These are phyloP conservation scores for Huiozyma sinensis DNA, from an alignment of 805 yeast species.

Conservation along the genomic window DNA sequence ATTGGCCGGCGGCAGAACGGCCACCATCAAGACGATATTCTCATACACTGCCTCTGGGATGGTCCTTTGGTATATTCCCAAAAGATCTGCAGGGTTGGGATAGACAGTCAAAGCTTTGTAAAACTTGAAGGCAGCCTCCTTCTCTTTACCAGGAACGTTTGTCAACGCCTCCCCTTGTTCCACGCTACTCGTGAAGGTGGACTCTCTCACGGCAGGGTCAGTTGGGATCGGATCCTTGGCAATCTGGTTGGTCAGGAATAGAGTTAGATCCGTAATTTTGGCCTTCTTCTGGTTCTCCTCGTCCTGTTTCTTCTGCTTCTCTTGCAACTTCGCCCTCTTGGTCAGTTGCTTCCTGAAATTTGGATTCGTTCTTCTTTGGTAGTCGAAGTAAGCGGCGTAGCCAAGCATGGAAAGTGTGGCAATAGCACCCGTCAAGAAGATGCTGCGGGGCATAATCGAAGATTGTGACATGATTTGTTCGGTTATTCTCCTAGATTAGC, in stretches of 20 bases:
- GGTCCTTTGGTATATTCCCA: conserved; percentile 81
- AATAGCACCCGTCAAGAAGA: conserved; percentile 1
- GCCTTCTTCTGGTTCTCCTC: conserved; percentile 44
- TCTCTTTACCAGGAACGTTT: conserved; percentile 50
- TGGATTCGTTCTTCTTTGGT: conserved; percentile 72
- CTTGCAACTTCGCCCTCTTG: conserved; percentile 50
- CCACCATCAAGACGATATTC: conserved; percentile 76
- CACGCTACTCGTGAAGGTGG: conserved; percentile 66
- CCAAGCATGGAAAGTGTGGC: conserved; percentile 30
- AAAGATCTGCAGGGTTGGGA: conserved; percentile 88
- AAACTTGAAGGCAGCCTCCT: conserved; percentile 80
- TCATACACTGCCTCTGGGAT: conserved; percentile 77
- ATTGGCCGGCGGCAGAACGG: conserved; percentile 77
- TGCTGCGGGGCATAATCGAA: conserved; percentile 1
- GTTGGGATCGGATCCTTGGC: conserved; percentile 55
- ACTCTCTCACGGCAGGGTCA: conserved; percentile 56
- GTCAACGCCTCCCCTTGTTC: conserved; percentile 76
- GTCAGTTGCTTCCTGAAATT: conserved; percentile 72
- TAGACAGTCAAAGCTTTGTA: conserved; percentile 91
- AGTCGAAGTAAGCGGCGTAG: conserved; percentile 84
- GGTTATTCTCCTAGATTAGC: neutral
- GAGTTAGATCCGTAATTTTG: conserved; percentile 49
- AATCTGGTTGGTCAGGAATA: conserved; percentile 53
- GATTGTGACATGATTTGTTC: neutral
- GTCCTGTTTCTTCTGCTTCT: conserved; percentile 33